These are phyloP conservation scores for Penicillium brasilianum DNA, from an alignment of 2,329 filamentous ascomycete species.

Conservation along the genomic window DNA sequence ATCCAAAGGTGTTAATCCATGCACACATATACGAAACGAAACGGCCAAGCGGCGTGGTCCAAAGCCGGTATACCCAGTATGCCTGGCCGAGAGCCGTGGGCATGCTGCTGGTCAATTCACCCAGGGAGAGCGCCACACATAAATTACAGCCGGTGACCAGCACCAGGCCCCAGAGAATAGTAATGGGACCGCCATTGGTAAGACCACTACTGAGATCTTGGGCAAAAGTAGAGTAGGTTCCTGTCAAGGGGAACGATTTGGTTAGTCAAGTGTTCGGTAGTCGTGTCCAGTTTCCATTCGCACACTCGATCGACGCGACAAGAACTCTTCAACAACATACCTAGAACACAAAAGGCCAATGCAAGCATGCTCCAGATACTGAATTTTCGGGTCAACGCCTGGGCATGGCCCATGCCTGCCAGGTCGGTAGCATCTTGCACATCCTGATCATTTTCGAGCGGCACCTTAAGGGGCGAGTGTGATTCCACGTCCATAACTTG, in stretches of 20 bases:
- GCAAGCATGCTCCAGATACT: constrained; percentile 62
- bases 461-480: constrained; percentile 35
- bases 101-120: constrained; percentile 63
- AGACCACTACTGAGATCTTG: constrained; percentile 59
- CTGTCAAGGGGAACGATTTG: constrained; percentile 12
- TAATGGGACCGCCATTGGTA: constrained; percentile 59
- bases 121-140: constrained; percentile 61
- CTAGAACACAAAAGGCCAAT: constrained; percentile 62
- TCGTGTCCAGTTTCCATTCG: not conserved
- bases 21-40: constrained; percentile 63
- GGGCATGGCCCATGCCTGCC: constrained; percentile 50
- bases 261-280: not conserved
- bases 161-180: constrained; percentile 61
- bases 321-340: constrained; percentile 17
- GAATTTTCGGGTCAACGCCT: constrained; percentile 56
- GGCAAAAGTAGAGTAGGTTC: constrained; percentile 64
- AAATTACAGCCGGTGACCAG: constrained; percentile 60
- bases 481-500: constrained; percentile 38
- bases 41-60: constrained; percentile 49
- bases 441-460: constrained; percentile 39
- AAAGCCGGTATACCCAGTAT: constrained; percentile 59
- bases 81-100: constrained; percentile 65
- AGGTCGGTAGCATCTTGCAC: constrained; percentile 50
- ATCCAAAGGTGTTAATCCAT: constrained; percentile 66
- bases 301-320: not conserved